Conservation (phyloP, 116 monocot species). For the Posidonia oceanica region DNA sequence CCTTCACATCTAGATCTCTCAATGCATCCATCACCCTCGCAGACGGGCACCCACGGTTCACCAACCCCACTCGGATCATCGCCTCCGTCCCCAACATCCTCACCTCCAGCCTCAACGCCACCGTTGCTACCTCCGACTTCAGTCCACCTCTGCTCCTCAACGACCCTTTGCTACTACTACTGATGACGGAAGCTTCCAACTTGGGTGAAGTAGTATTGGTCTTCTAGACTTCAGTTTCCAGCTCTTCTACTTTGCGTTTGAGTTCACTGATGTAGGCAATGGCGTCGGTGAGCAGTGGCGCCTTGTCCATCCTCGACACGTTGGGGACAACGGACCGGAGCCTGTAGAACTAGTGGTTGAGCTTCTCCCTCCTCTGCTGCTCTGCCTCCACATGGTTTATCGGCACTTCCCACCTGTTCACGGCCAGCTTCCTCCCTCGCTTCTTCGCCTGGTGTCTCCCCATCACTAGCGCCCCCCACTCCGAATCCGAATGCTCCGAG, state of each 20-base stretch:
- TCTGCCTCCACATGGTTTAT: conserved; percentile 28
- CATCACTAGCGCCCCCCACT: no score
- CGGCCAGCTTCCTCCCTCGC: conserved; percentile 14
- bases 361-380: conserved; percentile 22
- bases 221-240: conserved; percentile 6
- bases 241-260: conserved; percentile 1
- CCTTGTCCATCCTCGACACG: conserved; percentile 31
- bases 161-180: no score
- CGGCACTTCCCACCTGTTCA: conserved; percentile 9
- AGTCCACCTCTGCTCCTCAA: no score
- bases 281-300: conserved; percentile 17
- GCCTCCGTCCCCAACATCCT: conserved; percentile 12
- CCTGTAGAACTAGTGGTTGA: conserved; percentile 22
- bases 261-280: conserved; percentile 1
- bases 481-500: no score
- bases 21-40: conserved; percentile 21
- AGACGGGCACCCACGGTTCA: conserved; percentile 8
- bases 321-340: conserved; percentile 24
- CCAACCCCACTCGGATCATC: conserved; percentile 8
- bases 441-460: not conserved
- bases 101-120: conserved; percentile 13
- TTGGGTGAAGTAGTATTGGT: no score
- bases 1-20: conserved; percentile 17
- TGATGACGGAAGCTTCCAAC: no score
- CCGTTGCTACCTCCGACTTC: not conserved